These are phyloP conservation scores for Solanum stenotomum DNA, from an alignment of 257 asterid species.

Conservation along the genomic window DNA sequence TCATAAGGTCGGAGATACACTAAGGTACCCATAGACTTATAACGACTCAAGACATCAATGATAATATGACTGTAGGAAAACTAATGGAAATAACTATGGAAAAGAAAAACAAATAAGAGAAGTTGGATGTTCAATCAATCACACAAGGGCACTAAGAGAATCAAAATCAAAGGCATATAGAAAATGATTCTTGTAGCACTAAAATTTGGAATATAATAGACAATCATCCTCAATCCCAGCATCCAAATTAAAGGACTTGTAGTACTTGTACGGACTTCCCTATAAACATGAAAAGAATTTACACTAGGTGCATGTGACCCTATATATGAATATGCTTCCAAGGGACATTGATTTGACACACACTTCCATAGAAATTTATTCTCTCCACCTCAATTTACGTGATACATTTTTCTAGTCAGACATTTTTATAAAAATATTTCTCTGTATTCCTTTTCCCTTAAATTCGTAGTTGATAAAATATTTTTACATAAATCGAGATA, in stretches of 20 bases:
- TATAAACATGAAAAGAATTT: background rate
- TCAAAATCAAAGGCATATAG: background rate
- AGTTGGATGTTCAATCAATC: background rate
- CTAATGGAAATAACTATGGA: background rate
- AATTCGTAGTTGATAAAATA: background rate
- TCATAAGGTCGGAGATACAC: background rate
- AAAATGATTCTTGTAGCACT: background rate
- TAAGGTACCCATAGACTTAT: background rate
- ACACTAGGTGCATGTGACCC: background rate
- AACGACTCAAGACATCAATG: background rate
- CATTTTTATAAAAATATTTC: background rate
- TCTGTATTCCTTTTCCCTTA: too few relatives aligned
- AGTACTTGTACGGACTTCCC: background rate
- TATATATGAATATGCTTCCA: background rate
- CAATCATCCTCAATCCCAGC: background rate
- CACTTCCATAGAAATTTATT: background rate
- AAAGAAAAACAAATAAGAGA: background rate
- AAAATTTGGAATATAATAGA: background rate
- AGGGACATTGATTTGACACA: background rate
- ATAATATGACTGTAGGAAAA: too few relatives aligned
- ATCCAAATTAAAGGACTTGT: background rate
- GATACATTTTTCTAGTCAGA: background rate
- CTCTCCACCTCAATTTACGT: background rate
- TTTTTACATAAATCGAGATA: background rate
- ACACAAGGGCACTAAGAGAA: background rate